These are phyloP conservation scores for Mortierella claussenii DNA, from an alignment of 192 early-diverging fungal genomes.

Conservation along the genomic window DNA sequence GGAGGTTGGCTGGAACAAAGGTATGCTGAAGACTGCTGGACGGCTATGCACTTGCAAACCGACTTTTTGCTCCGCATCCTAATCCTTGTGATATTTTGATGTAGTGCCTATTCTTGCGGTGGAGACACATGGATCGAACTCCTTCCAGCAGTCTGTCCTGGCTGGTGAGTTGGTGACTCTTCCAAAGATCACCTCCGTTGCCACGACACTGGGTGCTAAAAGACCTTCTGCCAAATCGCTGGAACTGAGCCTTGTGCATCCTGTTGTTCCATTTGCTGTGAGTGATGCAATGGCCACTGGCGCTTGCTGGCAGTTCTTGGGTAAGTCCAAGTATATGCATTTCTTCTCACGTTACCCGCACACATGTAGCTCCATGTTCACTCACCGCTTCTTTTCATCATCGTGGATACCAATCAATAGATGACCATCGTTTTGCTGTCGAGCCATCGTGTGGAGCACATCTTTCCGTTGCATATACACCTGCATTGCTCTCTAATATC, in stretches of 20 bases:
- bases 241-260: conserved; percentile 60
- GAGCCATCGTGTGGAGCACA: conserved; percentile 73
- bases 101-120: conserved; percentile 78
- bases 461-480: conserved; percentile 68
- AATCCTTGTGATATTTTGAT: not conserved
- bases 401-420: conserved; percentile 53
- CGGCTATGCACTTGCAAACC: too few relatives aligned
- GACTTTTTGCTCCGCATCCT: not conserved
- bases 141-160: conserved; percentile 72
- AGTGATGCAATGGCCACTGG: conserved; percentile 67
- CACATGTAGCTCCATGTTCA: too few relatives aligned
- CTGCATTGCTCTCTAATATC: conserved; percentile 68
- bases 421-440: conserved; percentile 66
- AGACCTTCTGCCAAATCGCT: conserved; percentile 54
- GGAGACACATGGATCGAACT: conserved; percentile 79
- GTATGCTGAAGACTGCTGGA: too few relatives aligned
- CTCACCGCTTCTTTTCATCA: too few relatives aligned
- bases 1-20: conserved; percentile 66
- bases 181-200: conserved; percentile 58
- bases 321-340: conserved; percentile 45
- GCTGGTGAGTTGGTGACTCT: conserved; percentile 60
- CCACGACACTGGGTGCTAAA: conserved; percentile 56
- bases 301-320: conserved; percentile 64
- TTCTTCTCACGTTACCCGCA: too few relatives aligned
- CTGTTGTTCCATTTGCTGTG: conserved; percentile 66